A percentile compares a stretch with the other conserved stretches of the same genome.
phyloP scores from a whole-genome alignment of 768 basidiomycete genomes.

The Boletus reticulatus region DNA sequence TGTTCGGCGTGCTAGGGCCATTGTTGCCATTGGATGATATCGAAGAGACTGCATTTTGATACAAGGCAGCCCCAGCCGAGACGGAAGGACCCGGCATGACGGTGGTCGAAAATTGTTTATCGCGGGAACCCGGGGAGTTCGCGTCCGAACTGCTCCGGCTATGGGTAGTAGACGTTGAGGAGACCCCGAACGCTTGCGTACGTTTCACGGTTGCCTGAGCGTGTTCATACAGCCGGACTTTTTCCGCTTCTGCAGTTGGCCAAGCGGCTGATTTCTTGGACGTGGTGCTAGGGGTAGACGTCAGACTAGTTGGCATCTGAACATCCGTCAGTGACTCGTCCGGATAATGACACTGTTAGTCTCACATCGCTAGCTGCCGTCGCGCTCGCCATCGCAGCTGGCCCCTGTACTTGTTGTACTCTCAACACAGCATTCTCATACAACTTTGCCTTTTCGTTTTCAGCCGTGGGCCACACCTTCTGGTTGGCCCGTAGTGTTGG shows the following conservation, averaged over 20 bases:
- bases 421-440: constrained; percentile 40
- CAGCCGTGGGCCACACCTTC: constrained; percentile 34
- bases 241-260: constrained; percentile 76
- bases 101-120: constrained; percentile 12
- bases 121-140: constrained; percentile 16
- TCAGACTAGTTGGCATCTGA: constrained; percentile 4
- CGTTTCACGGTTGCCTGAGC: constrained; percentile 66
- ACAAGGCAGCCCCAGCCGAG: constrained; percentile 44
- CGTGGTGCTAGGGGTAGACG: constrained; percentile 1
- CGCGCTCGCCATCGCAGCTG: constrained; percentile 25
- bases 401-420: constrained; percentile 40
- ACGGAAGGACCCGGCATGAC: constrained; percentile 19
- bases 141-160: constrained; percentile 30
- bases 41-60: constrained; percentile 45
- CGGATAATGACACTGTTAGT: not conserved
- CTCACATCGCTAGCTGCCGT: constrained; percentile 28
- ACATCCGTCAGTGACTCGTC: constrained; percentile 5
- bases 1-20: constrained; percentile 14
- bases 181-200: constrained; percentile 45
- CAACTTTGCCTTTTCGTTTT: constrained; percentile 43
- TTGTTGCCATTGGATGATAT: constrained; percentile 25
- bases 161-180: constrained; percentile 21
- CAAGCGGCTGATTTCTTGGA: constrained; percentile 36
- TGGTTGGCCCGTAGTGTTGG: constrained; percentile 23
- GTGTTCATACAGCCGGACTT: constrained; percentile 62